Evolutionary conservation across 352 stramenopile genomes (phyloP), one percentile per base, ranked within the genome.

Genomic region (Globisporangium echinulatum): DNA sequence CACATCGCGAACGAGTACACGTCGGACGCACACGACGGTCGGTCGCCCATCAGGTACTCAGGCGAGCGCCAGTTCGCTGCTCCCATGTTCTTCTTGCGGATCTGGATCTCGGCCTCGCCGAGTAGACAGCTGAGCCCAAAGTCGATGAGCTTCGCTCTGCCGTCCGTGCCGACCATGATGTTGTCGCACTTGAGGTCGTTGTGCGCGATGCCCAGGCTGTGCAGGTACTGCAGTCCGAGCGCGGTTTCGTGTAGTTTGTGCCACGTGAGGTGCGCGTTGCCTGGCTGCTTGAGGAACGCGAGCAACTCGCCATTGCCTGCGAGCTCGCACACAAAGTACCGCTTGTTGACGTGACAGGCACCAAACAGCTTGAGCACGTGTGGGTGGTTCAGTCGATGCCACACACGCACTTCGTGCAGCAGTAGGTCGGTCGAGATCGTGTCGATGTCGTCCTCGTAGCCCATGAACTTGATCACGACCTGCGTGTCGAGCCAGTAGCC

Each of bases 101-200:
- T 38, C 48, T 52, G 17, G 48, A 52, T 38, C 48, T 52, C 48
- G 9, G 25, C 48, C 36, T 52, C 48, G 17, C 7, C 48, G 3
- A 52, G 25, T 10, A 52, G 13, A 38, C 17, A 52, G 48, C 48
- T 52, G 15, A 52, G 17, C 17, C 48, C 48, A 52, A 52, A 52
- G 48, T 52, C 17, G 15, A 52, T 52, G 48, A 52, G 8, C 17
- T 52, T 43, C 38, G 25, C 17, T 36, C 38, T 38, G n/a, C 48
- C 48, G 48, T 52, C 19, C 7, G 19, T 4, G 9, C 17, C n/a
- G 48, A 69, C 52, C 49, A 72, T 49, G 17, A 69, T 60, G 40
- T 69, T 61, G 58, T 69, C 63, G 52, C 55, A 54, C 25, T 67
- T 69, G 14, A 69, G 55, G 15, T 69, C 62, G 33, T 51, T 61